phyloP scores from a whole-genome alignment of 1,284 basidiomycete species.

The Bjerkandera adusta region DNA sequence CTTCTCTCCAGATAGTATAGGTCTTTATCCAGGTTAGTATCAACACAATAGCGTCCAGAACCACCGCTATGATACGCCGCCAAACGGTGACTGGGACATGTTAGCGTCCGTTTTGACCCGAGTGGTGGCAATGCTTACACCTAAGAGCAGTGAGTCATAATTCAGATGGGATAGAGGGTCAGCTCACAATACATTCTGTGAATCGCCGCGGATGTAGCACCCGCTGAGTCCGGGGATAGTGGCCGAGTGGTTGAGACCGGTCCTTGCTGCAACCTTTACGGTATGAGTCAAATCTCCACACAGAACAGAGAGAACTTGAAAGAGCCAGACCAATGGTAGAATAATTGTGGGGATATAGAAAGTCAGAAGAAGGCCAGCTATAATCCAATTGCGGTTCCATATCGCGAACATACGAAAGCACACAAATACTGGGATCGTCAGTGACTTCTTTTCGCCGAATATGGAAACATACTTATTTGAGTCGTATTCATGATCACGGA shows the following conservation, averaged over 20 bases:
- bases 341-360: background rate
- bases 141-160: background rate
- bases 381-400: background rate
- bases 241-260: too few species aligned
- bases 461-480: background rate
- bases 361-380: background rate
- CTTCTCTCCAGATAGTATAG: slow-evolving; percentile 17
- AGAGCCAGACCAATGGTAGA: background rate
- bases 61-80: slow-evolving; percentile 3
- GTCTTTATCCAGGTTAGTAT: slow-evolving; percentile 25
- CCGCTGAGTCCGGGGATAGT: too few species aligned
- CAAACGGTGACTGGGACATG: too few species aligned
- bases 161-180: background rate
- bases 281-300: too few species aligned
- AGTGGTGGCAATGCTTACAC: background rate
- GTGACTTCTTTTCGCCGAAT: background rate
- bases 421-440: background rate
- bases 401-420: background rate
- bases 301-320: too few species aligned
- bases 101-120: too few species aligned
- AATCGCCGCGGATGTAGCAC: too few species aligned
- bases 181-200: too few species aligned
- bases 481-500: background rate
- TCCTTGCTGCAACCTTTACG: too few species aligned
- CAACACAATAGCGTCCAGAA: slow-evolving; percentile 17